Conservation (phyloP, 2,329 filamentous ascomycete genomes). For the Sporothrix pallida region DNA sequence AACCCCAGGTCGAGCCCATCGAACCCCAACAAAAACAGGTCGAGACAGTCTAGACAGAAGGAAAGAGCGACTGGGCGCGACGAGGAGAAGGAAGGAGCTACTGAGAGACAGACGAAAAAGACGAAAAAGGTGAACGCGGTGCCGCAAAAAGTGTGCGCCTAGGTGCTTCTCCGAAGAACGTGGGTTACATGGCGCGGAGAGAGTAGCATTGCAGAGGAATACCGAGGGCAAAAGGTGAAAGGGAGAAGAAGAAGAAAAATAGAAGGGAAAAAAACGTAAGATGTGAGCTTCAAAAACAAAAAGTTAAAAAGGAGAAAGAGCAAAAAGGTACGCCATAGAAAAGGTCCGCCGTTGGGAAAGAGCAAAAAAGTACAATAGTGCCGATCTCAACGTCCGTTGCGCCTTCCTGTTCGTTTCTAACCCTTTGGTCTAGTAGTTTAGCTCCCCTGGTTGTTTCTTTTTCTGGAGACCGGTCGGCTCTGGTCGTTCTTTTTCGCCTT, state of each 20-base stretch:
- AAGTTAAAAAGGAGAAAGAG: background rate
- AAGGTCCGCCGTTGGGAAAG: background rate
- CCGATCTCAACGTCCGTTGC: background rate
- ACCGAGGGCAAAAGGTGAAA: background rate
- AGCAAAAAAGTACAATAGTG: too few species aligned
- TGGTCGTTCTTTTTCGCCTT: conserved; percentile 1
- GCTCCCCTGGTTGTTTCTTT: conserved; percentile 7
- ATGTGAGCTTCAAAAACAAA: background rate
- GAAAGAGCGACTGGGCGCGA: background rate
- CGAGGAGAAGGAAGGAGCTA: too few species aligned
- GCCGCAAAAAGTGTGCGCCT: conserved; percentile 3
- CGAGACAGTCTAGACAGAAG: background rate
- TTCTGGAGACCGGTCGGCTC: background rate
- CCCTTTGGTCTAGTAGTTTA: conserved; percentile 20
- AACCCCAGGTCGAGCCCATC: conserved; percentile 7
- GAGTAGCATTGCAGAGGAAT: conserved; percentile 17
- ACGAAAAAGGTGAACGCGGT: background rate
- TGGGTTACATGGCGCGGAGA: conserved; percentile 6
- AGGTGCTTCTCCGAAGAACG: background rate
- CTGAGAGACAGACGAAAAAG: background rate
- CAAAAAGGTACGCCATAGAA: background rate
- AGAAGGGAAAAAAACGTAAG: background rate
- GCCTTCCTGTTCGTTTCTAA: conserved; percentile 4
- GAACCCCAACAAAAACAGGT: background rate
- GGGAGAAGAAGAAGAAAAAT: background rate